These are phyloP conservation scores for Dactylonectria macrodidyma DNA, from an alignment of 2,329 filamentous ascomycete genomes.

Conservation along the genomic window DNA sequence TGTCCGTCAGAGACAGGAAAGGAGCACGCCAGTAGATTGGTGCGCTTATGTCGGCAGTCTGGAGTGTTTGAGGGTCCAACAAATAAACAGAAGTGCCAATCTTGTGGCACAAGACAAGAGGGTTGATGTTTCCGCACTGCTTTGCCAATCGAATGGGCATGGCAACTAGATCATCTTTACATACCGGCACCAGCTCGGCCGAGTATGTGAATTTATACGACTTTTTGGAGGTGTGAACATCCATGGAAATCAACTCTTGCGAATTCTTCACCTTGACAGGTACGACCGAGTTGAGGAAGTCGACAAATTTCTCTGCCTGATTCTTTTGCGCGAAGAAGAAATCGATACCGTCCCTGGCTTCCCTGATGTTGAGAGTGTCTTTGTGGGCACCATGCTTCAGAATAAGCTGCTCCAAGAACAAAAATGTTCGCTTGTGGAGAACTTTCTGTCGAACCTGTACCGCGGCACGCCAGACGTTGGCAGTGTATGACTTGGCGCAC, in stretches of 20 bases:
- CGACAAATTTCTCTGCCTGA: constrained; percentile 91
- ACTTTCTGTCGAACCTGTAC: constrained; percentile 99
- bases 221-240: constrained; percentile 90
- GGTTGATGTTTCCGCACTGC: constrained; percentile 88
- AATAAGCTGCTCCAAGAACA: constrained; percentile 90
- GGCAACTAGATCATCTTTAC: constrained; percentile 97
- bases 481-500: constrained; percentile 95
- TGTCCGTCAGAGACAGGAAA: constrained; percentile 87
- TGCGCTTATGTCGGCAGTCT: constrained; percentile 88
- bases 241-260: constrained; percentile 91
- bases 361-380: constrained; percentile 98
- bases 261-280: constrained; percentile 84
- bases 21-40: constrained; percentile 92
- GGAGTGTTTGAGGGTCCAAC: constrained; percentile 90
- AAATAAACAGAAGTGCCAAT: constrained; percentile 93
- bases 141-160: constrained; percentile 92
- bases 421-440: constrained; percentile 85
- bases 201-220: constrained; percentile 97
- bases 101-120: constrained; percentile 87
- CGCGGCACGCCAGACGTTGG: constrained; percentile 93
- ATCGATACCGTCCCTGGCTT: constrained; percentile 94
- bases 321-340: constrained; percentile 95
- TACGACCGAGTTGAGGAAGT: constrained; percentile 87
- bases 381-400: constrained; percentile 92
- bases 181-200: constrained; percentile 91